These are phyloP conservation scores for Syzygium aqueum DNA, from an alignment of 345 rosid species.

Conservation along the genomic window DNA sequence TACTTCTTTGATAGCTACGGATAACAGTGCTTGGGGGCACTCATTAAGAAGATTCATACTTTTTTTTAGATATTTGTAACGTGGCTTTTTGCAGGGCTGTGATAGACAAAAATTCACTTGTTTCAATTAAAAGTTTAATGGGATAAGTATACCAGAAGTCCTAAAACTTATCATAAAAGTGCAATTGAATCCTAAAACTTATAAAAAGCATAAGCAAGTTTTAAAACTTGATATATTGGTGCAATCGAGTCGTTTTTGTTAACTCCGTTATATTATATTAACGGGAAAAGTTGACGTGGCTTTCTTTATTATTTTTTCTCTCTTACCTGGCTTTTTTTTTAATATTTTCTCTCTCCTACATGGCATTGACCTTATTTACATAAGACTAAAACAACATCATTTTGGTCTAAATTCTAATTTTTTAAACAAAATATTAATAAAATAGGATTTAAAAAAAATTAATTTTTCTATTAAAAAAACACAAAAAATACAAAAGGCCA, in stretches of 20 bases:
- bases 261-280: background rate
- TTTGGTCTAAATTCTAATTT: background rate
- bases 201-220: background rate
- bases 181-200: background rate
- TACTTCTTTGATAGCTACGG: background rate
- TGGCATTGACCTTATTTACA: background rate
- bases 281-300: accelerated
- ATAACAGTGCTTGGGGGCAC: background rate
- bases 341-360: background rate
- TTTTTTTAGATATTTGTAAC: background rate
- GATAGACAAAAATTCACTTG: background rate
- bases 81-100: background rate
- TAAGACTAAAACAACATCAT: accelerated
- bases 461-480: background rate
- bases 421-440: background rate
- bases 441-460: background rate
- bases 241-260: background rate
- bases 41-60: background rate
- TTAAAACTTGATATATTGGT: background rate
- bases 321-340: background rate
- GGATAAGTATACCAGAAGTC: background rate
- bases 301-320: background rate
- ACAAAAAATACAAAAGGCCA: background rate
- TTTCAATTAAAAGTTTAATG: background rate
- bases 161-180: background rate